Percentiles rank a stretch among this genome's conserved stretches.
These are phyloP conservation scores for Phytophthora syringae DNA, from an alignment of 352 stramenopile species.

Conservation along the genomic window DNA sequence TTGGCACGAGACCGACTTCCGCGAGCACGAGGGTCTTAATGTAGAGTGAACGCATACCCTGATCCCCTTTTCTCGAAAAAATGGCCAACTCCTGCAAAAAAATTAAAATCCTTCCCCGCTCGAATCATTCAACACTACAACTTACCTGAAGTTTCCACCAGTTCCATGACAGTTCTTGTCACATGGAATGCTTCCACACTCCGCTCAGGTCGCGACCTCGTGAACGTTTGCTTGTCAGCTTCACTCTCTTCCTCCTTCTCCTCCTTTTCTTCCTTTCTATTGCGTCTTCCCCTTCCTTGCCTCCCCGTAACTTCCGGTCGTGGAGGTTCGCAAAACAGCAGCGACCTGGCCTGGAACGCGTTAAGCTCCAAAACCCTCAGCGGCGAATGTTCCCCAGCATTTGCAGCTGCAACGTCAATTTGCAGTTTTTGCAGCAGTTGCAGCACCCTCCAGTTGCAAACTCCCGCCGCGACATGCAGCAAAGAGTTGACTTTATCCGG, in stretches of 20 bases:
- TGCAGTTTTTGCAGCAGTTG: slow-evolving; percentile 46
- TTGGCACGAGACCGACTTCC: too few relatives aligned
- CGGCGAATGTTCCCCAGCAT: slow-evolving; percentile 41
- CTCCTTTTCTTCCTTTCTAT: slow-evolving; percentile 6
- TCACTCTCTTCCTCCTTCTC: slow-evolving; percentile 35
- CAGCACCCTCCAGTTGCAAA: slow-evolving; percentile 58
- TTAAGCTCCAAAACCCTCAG: slow-evolving; percentile 62
- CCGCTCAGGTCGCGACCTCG: slow-evolving; percentile 37
- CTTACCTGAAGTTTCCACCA: slow-evolving; percentile 39
- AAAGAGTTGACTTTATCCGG: slow-evolving; percentile 54
- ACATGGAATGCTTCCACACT: slow-evolving; percentile 40
- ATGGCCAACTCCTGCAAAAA: slow-evolving; percentile 44
- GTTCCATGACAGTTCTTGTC: slow-evolving; percentile 44
- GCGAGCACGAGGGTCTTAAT: slow-evolving; percentile 60
- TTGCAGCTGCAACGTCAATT: slow-evolving; percentile 28
- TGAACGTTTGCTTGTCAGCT: slow-evolving; percentile 55
- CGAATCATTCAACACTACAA: too few relatives aligned
- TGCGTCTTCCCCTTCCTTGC: neutral
- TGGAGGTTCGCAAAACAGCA: slow-evolving; percentile 46
- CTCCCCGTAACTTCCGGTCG: too few relatives aligned
- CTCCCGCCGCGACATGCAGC: slow-evolving; percentile 54
- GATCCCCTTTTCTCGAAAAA: slow-evolving; percentile 62
- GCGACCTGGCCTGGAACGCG: slow-evolving; percentile 56
- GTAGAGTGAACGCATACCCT: slow-evolving; percentile 46
- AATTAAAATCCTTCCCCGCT: too few relatives aligned